Conservation (phyloP, 306 rosid genomes). For the Oemleria cerasiformis region DNA sequence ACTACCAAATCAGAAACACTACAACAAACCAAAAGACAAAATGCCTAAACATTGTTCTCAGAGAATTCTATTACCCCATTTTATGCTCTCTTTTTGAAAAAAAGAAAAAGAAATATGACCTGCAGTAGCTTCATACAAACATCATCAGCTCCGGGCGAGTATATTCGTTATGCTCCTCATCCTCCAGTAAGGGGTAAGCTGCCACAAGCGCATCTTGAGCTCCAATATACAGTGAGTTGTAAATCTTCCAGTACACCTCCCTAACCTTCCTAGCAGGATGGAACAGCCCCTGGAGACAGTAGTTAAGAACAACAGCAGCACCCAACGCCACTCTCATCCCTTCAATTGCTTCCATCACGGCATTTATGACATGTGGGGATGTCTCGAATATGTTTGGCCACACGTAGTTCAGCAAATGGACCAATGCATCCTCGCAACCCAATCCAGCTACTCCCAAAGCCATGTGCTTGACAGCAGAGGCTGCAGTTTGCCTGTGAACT, state of each 20-base stretch:
- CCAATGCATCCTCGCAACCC: constrained; percentile 89
- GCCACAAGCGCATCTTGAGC: constrained; percentile 78
- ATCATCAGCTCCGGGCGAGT: constrained; percentile 59
- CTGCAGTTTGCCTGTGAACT: constrained; percentile 96
- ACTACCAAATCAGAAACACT: background rate
- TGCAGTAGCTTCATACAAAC: constrained; percentile 36
- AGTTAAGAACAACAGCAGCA: constrained; percentile 76
- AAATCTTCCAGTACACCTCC: constrained; percentile 81
- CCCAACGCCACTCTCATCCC: constrained; percentile 98
- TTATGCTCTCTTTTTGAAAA: background rate
- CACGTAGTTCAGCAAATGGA: constrained; percentile 80
- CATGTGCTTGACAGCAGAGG: constrained; percentile 98
- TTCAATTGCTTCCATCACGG: constrained; percentile 97
- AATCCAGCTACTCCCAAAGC: constrained; percentile 97
- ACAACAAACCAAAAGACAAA: background rate
- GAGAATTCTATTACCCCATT: background rate
- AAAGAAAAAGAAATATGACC: background rate
- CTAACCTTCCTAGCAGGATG: constrained; percentile 80
- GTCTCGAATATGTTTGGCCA: constrained; percentile 98
- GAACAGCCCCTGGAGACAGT: constrained; percentile 74
- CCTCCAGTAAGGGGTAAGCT: constrained; percentile 61
- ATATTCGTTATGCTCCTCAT: constrained; percentile 57
- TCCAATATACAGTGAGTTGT: constrained; percentile 66
- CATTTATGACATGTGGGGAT: constrained; percentile 91
- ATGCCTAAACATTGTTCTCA: background rate